Conservation (phyloP, 805 yeast genomes). For the Lachancea quebecensis region DNA sequence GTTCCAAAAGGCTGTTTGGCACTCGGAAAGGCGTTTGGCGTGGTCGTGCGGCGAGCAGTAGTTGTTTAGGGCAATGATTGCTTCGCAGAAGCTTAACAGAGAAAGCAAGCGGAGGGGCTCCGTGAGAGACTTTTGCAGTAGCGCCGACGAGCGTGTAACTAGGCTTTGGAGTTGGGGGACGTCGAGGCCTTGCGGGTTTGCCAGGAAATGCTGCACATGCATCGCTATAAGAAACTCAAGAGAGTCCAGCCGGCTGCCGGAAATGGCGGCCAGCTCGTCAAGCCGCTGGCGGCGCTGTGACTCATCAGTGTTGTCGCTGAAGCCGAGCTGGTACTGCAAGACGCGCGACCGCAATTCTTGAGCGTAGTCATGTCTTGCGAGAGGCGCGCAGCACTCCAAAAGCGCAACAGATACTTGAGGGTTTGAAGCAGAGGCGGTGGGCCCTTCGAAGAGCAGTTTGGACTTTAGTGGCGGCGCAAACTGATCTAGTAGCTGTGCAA, state of each 20-base stretch:
- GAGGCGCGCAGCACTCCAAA: not conserved
- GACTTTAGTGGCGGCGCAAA: conserved; percentile 4
- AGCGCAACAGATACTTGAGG: not conserved
- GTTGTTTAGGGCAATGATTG: conserved; percentile 10
- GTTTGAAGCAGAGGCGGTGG: not conserved
- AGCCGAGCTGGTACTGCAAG: conserved; percentile 2
- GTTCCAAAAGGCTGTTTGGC: conserved; percentile 16
- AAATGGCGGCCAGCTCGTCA: not conserved
- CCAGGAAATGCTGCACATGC: not conserved
- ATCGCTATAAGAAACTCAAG: conserved; percentile 1
- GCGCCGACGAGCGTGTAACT: conserved; percentile 2
- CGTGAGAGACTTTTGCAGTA: conserved; percentile 9
- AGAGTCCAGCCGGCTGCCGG: not conserved
- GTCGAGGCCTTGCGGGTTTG: not conserved
- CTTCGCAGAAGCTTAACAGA: conserved; percentile 16
- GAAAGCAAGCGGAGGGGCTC: conserved; percentile 21
- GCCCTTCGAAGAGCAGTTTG: conserved; percentile 1
- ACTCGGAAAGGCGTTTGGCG: conserved; percentile 6
- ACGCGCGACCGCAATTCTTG: not conserved
- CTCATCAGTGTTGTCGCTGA: not conserved
- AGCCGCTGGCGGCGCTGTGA: not conserved
- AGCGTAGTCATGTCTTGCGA: not conserved
- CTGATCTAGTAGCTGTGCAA: not conserved
- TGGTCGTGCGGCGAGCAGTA: conserved; percentile 6
- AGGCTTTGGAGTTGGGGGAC: not conserved